Base-by-base conservation (phyloP, 1,139 yeast species). In the Kazachstania sp. region DNA sequence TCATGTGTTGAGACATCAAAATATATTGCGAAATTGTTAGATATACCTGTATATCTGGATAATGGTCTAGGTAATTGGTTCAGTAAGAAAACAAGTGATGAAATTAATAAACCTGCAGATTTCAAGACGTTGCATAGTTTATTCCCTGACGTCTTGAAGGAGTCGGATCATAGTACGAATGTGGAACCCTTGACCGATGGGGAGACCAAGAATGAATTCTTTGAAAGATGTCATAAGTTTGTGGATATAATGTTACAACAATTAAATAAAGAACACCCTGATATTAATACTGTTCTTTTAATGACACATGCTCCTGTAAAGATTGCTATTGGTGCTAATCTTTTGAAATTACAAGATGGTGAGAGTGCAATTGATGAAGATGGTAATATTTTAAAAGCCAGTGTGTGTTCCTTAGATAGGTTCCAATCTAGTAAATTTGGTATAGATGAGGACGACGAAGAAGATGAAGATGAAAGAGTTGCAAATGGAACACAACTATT, bases 291-390 rank as follows among this genome's bases (percentile, higher is more conserved):
- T 1, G 67, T 86, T 8, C 61, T 86, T 42, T 69, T 86, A 12
- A 77, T 85, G 36, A 79, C 92, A 8, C 95, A 86, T 63, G 95
- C 95, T 1, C 95, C 95, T 6, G 76, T 90, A 6, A 83, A 83
- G 59, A 84, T 84, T 48, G 86, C 88, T 0, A 68, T 86, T 26
- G 95, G 95, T 2, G 74, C 84, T 72, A 77, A 83, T 1, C 68
- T 86, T 32, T 63, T 81, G 55, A 78, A 77, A 2, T 72, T 72
- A 47, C 54, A 64, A 2, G 65, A 69, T 36, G 77, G 77, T 4
- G 66, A 70, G 46, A 44, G 38, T 34, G 58, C 69, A 28, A 58
- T 72, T n/a, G 75, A 73, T 47, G 78, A 73, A 47, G 74, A 71
- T 35, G 78, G 75, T 41, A 71, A 71, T 6, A 71, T 67, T n/a